A percentile compares a stretch with the other conserved stretches of the same genome.
These are phyloP conservation scores for Citrullus amarus DNA, from an alignment of 306 rosid genomes.

Conservation along the genomic window DNA sequence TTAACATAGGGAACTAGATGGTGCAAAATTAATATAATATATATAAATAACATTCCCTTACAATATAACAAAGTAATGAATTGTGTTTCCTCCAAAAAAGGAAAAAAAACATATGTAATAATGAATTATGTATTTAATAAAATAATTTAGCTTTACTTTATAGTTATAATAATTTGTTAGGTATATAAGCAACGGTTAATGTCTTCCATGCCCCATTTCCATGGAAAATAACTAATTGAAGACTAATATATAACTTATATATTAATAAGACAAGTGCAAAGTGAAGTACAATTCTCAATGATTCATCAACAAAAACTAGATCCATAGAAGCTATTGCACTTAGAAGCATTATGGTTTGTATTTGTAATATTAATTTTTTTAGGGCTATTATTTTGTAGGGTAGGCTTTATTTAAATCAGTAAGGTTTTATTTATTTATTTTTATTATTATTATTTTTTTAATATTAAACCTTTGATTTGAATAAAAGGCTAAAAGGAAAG, in stretches of 20 bases:
- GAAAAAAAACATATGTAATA: neutral
- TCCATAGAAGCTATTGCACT: neutral
- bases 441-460: too few relatives aligned
- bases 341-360: neutral
- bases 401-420: neutral
- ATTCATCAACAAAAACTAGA: neutral
- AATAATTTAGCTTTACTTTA: neutral
- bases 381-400: neutral
- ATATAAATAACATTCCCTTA: too few relatives aligned
- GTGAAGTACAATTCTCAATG: neutral
- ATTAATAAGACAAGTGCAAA: neutral
- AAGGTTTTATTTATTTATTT: neutral
- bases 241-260: neutral
- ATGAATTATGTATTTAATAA: neutral
- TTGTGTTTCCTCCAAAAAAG: too few relatives aligned
- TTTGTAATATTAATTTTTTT: neutral
- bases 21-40: too few relatives aligned
- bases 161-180: constrained; percentile 5
- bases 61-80: neutral
- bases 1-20: neutral
- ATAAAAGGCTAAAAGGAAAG: neutral
- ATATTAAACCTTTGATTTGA: neutral
- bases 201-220: neutral
- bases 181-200: neutral
- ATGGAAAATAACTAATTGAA: neutral